A percentile compares a stretch with the other conserved stretches of the same genome.
phyloP scores from a whole-genome alignment of 2,329 filamentous ascomycete species.

The Beauveria bassiana region DNA sequence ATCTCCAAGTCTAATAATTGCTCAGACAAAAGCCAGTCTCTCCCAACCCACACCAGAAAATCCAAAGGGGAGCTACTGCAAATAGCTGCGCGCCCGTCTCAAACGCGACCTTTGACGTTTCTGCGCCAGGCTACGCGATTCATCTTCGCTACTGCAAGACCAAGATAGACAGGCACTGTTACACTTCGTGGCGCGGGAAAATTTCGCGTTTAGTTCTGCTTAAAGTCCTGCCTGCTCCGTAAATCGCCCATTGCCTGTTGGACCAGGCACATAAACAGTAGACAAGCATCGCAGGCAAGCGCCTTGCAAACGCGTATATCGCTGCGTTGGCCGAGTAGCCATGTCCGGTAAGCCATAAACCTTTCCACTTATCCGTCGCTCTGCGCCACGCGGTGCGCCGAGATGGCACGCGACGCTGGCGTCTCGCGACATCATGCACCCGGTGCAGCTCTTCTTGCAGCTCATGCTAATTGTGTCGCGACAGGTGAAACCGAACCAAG shows the following conservation, averaged over 20 bases:
- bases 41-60: conserved; percentile 3
- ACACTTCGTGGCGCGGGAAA: background rate
- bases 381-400: background rate
- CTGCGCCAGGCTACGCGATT: background rate
- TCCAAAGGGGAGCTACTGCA: conserved; percentile 3
- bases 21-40: conserved; percentile 1
- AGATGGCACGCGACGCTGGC: background rate
- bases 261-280: conserved; percentile 5
- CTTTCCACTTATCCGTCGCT: background rate
- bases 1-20: background rate
- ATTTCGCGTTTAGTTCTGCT: conserved; percentile 10
- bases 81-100: conserved; percentile 1
- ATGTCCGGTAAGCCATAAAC: conserved; percentile 13
- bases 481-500: conserved; percentile 64
- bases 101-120: conserved; percentile 4
- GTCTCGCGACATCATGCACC: conserved; percentile 11
- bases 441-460: conserved; percentile 15
- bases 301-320: background rate
- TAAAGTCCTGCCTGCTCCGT: conserved; percentile 10
- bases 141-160: background rate
- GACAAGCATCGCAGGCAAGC: conserved; percentile 1
- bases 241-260: conserved; percentile 6
- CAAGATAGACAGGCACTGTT: conserved; percentile 3
- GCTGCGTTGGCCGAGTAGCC: background rate
- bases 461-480: conserved; percentile 7